These are phyloP conservation scores for Arxiozyma telluris DNA, from an alignment of 1,139 yeast species.

Conservation along the genomic window DNA sequence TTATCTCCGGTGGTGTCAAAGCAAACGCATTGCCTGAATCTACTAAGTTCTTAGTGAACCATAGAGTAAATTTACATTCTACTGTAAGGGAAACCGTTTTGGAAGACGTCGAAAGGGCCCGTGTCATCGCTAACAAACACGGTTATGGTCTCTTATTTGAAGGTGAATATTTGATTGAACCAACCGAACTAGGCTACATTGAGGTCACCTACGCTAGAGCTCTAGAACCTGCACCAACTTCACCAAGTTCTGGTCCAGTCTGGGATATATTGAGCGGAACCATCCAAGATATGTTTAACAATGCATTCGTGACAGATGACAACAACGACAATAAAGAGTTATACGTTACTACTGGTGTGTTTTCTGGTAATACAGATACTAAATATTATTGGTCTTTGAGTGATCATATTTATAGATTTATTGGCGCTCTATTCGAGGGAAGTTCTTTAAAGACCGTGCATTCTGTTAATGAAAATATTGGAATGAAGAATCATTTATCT, in stretches of 20 bases:
- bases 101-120: slow-evolving; percentile 35
- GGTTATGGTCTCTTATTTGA: slow-evolving; percentile 38
- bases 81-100: slow-evolving; percentile 37
- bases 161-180: slow-evolving; percentile 17
- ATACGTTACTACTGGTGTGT: slow-evolving; percentile 49
- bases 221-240: slow-evolving; percentile 47
- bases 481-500: slow-evolving; percentile 45
- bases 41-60: slow-evolving; percentile 45
- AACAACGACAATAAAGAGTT: slow-evolving; percentile 34
- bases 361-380: slow-evolving; percentile 83
- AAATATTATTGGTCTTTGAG: slow-evolving; percentile 67
- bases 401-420: slow-evolving; percentile 55
- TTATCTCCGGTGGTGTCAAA: slow-evolving; percentile 52
- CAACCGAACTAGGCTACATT: slow-evolving; percentile 32
- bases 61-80: slow-evolving; percentile 46
- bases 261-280: slow-evolving; percentile 51
- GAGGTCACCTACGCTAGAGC: slow-evolving; percentile 33
- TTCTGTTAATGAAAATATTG: slow-evolving; percentile 51
- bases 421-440: slow-evolving; percentile 19
- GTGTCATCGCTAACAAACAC: slow-evolving; percentile 38
- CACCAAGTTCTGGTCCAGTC: slow-evolving; percentile 38
- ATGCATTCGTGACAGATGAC: slow-evolving; percentile 15
- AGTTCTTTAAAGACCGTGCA: slow-evolving; percentile 33
- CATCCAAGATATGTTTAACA: slow-evolving; percentile 41
- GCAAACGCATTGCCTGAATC: slow-evolving; percentile 69